phyloP scores from a whole-genome alignment of 345 rosid genomes.

The Euphorbia lathyris region DNA sequence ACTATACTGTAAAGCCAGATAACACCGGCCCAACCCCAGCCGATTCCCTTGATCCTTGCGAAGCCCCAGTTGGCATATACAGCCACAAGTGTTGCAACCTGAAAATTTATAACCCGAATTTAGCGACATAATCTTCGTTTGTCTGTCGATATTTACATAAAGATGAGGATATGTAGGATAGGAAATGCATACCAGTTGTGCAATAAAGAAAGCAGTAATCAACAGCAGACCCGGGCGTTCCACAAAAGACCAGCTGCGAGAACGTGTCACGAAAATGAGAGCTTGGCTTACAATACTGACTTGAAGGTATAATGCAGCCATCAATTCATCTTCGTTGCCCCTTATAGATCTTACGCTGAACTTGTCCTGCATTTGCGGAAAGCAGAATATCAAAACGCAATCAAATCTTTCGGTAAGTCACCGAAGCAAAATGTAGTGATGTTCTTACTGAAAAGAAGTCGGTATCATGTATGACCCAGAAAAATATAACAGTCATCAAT shows the following conservation, averaged over 20 bases:
- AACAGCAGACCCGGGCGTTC: slow-evolving; percentile 33
- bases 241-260: slow-evolving; percentile 33
- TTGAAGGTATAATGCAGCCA: slow-evolving; percentile 33
- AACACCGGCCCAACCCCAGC: slow-evolving; percentile 37
- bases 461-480: slow-evolving; percentile 26
- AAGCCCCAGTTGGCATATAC: slow-evolving; percentile 33
- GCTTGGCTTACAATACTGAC: slow-evolving; percentile 35
- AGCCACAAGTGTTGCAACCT: slow-evolving; percentile 32
- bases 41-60: slow-evolving; percentile 28
- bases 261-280: slow-evolving; percentile 33
- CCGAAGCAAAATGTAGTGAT: neutral
- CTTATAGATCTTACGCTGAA: slow-evolving; percentile 19
- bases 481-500: slow-evolving; percentile 29
- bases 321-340: slow-evolving; percentile 7
- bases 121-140: neutral
- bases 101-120: neutral
- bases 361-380: slow-evolving; percentile 20
- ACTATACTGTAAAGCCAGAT: slow-evolving; percentile 30
- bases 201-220: slow-evolving; percentile 24
- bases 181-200: slow-evolving; percentile 24
- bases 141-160: neutral
- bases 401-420: neutral
- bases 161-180: neutral
- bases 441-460: slow-evolving; percentile 24
- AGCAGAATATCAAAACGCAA: neutral